A percentile compares a stretch with the other conserved stretches of the same genome.
Evolutionary conservation across 306 rosid species (phyloP).

Genomic region (Benincasa hispida): DNA sequence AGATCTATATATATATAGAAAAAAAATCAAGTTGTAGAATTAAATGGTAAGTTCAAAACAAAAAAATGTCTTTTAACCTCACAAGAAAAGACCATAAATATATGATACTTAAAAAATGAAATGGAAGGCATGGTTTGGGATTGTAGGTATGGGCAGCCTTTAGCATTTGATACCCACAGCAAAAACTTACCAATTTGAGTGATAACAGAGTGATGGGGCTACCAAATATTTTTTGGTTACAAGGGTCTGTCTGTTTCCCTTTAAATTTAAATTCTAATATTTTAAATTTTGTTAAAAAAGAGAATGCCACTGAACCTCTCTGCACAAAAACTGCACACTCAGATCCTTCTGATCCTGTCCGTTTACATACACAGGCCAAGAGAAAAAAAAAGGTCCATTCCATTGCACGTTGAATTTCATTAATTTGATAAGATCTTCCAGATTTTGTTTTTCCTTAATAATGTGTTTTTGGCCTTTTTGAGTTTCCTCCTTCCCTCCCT

Average conservation of each 20-base stretch:
- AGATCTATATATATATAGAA: too few relatives aligned
- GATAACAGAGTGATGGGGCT: not conserved
- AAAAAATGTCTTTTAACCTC: too few relatives aligned
- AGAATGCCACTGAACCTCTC: not conserved
- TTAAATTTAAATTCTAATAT: not conserved
- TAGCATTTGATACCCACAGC: not conserved
- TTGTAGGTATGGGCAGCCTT: not conserved
- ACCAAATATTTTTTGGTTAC: not conserved
- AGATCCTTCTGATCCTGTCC: constrained; percentile 11
- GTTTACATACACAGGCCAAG: too few relatives aligned
- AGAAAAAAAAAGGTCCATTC: not conserved
- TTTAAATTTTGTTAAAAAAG: not conserved
- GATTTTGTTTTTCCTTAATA: not conserved
- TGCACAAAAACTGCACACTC: not conserved
- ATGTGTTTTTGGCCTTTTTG: not conserved
- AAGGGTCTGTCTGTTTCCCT: not conserved
- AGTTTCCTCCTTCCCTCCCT: not conserved
- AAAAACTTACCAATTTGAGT: not conserved
- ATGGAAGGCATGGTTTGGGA: not conserved
- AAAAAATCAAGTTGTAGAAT: too few relatives aligned
- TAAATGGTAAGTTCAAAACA: too few relatives aligned
- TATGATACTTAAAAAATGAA: not conserved
- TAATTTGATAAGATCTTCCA: not conserved
- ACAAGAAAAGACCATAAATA: not conserved
- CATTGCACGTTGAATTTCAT: not conserved